Evolutionary conservation across 2,329 filamentous ascomycete species (phyloP).

Genomic region (Pleurostoma richardsiae): DNA sequence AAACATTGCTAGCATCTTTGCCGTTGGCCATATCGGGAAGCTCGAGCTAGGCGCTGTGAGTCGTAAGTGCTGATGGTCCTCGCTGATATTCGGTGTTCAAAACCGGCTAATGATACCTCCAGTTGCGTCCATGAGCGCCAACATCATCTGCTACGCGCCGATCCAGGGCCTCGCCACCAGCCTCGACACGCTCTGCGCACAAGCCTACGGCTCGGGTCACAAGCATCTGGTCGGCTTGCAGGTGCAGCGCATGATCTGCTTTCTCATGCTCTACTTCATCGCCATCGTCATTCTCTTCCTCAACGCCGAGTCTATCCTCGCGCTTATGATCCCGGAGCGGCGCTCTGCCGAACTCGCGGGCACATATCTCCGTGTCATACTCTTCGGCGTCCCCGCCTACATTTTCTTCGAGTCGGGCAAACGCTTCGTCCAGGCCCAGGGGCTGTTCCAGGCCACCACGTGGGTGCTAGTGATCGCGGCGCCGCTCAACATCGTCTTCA

Average conservation of each 20-base stretch:
- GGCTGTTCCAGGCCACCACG: slow-evolving; percentile 73
- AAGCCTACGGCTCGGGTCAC: slow-evolving; percentile 88
- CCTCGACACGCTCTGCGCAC: slow-evolving; percentile 86
- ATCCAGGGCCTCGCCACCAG: slow-evolving; percentile 85
- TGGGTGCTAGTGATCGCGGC: slow-evolving; percentile 73
- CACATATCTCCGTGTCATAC: slow-evolving; percentile 65
- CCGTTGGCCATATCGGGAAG: slow-evolving; percentile 70
- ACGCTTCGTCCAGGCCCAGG: slow-evolving; percentile 77
- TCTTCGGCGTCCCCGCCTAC: slow-evolving; percentile 69
- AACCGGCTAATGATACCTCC: slow-evolving; percentile 8
- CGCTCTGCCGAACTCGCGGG: slow-evolving; percentile 69
- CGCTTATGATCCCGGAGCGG: slow-evolving; percentile 62
- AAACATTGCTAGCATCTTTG: slow-evolving; percentile 77
- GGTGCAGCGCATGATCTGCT: slow-evolving; percentile 74
- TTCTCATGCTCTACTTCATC: slow-evolving; percentile 65
- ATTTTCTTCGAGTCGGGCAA: slow-evolving; percentile 73
- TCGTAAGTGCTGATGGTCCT: slow-evolving; percentile 20
- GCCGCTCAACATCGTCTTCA: slow-evolving; percentile 71
- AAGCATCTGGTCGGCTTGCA: slow-evolving; percentile 84
- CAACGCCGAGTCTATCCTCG: slow-evolving; percentile 60
- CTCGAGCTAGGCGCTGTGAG: slow-evolving; percentile 63
- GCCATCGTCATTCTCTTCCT: slow-evolving; percentile 69
- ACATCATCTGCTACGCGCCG: slow-evolving; percentile 71
- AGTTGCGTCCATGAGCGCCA: slow-evolving; percentile 73
- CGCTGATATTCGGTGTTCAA: background rate